phyloP scores from a whole-genome alignment of 768 basidiomycete species.

The Trametes gibbosa region DNA sequence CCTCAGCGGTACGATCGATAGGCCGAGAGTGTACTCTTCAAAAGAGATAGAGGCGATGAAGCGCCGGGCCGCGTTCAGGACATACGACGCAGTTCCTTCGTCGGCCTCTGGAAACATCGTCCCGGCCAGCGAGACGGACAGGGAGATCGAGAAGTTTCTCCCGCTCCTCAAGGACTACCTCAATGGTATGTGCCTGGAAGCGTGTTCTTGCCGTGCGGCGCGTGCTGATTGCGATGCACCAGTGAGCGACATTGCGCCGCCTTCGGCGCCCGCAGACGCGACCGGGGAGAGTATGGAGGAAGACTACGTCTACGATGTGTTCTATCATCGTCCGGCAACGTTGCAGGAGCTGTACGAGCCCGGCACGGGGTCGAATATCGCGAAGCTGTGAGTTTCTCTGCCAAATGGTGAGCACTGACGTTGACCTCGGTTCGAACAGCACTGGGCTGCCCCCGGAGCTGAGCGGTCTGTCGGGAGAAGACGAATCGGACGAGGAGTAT shows the following conservation, averaged over 20 bases:
- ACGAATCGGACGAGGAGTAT: slow-evolving; percentile 53
- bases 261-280: not conserved
- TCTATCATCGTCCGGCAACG: slow-evolving; percentile 66
- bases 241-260: slow-evolving; percentile 34
- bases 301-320: slow-evolving; percentile 85
- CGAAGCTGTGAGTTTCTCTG: slow-evolving; percentile 52
- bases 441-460: slow-evolving; percentile 62
- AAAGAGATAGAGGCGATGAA: slow-evolving; percentile 41
- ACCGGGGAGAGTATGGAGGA: slow-evolving; percentile 28
- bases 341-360: slow-evolving; percentile 56
- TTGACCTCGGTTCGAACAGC: slow-evolving; percentile 32
- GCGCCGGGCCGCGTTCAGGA: slow-evolving; percentile 45
- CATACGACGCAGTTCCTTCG: slow-evolving; percentile 68
- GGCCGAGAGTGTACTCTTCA: slow-evolving; percentile 54
- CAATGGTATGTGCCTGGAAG: slow-evolving; percentile 43
- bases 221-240: not conserved
- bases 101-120: slow-evolving; percentile 5
- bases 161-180: slow-evolving; percentile 77
- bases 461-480: slow-evolving; percentile 49
- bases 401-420: not conserved
- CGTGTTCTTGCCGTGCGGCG: not conserved
- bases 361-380: slow-evolving; percentile 50
- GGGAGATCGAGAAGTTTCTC: slow-evolving; percentile 74
- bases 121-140: slow-evolving; percentile 33
- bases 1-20: slow-evolving; percentile 21